Evolutionary conservation across 2,329 filamentous ascomycete species (phyloP), one percentile per base, ranked within the genome.

Genomic region (Sarocladium oryzae): DNA sequence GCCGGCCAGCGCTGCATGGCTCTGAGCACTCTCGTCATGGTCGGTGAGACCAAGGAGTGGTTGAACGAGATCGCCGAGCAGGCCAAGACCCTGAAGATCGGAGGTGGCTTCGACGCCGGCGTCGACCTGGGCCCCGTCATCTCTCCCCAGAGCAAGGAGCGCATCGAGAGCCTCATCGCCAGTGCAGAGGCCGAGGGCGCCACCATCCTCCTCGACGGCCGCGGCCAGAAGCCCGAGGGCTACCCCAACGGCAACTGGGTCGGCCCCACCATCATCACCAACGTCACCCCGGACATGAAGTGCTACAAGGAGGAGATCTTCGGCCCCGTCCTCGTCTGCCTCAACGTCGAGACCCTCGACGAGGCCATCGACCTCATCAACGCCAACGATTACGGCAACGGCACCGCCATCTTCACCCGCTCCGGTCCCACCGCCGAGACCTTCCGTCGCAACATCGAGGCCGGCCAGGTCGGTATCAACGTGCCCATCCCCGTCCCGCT

Each of bases 231-330:
- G 68, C 86, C 87, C 5, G 73, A 73, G 55, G 90, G 91, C 69
- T 92, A 92, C 69, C 86, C 88, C 58, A 82, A 90, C 65, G 88
- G 88, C 62, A 92, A 93, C 76, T 93, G 86, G 82, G 73, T 93
- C 53, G 88, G 83, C 9, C 88, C 88, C 35, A 93, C 88, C 36
- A 86, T 93, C 67, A 90, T 93, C 69, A 78, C 83, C 60, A 83
- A 89, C 69, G 88, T 93, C 21, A 91, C 84, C 52, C 78, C 83
- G 4, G 76, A 86, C 57, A 93, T 93, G 89, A 79, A 78, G 58
- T 93, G 89, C 77, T 93, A 93, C 75, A 81, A 71, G 54, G 85
- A 93, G 68, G 88, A 93, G 69, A 89, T 93, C 63, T 93, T 93
- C 57, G 88, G 88, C 2, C 88, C 88, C 2, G 88, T 93, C 9